These are phyloP conservation scores for Polyporus arcularius DNA, from an alignment of 768 basidiomycete genomes.

Conservation along the genomic window DNA sequence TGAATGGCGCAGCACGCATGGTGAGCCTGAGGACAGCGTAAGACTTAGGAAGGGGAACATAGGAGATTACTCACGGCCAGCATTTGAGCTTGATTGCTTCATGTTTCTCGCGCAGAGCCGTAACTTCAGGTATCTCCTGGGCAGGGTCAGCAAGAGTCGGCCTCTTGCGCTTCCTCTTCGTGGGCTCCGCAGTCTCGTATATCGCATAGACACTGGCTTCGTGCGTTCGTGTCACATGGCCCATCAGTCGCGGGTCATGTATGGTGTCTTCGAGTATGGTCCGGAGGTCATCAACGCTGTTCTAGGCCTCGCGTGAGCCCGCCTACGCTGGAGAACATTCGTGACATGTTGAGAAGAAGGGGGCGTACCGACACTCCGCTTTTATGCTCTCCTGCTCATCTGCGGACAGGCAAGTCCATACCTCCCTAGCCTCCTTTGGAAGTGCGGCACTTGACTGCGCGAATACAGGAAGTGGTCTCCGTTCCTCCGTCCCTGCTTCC, in stretches of 20 bases:
- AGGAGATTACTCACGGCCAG: constrained; percentile 54
- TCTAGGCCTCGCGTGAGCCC: neutral
- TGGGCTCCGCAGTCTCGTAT: constrained; percentile 36
- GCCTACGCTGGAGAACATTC: neutral
- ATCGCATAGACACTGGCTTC: constrained; percentile 44
- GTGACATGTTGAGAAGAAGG: neutral
- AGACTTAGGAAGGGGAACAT: neutral
- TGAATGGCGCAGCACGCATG: constrained; percentile 57
- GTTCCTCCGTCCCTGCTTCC: constrained; percentile 5
- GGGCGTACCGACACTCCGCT: constrained; percentile 38
- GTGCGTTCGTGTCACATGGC: constrained; percentile 55
- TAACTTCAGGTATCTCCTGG: constrained; percentile 47
- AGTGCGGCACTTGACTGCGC: constrained; percentile 1
- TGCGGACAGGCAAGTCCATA: constrained; percentile 12
- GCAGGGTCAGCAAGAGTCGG: constrained; percentile 37
- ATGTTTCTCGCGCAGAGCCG: constrained; percentile 50
- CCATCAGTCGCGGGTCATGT: constrained; percentile 57
- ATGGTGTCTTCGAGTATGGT: constrained; percentile 47
- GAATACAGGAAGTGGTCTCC: constrained; percentile 4
- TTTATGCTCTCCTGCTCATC: constrained; percentile 23
- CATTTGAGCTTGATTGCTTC: constrained; percentile 53
- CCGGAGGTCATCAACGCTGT: constrained; percentile 56
- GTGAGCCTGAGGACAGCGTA: constrained; percentile 40
- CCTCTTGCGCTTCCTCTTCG: constrained; percentile 41
- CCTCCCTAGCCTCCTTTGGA: constrained; percentile 2